Base-by-base conservation (phyloP, 1,284 basidiomycete genomes). In the Moniliella sp. region DNA sequence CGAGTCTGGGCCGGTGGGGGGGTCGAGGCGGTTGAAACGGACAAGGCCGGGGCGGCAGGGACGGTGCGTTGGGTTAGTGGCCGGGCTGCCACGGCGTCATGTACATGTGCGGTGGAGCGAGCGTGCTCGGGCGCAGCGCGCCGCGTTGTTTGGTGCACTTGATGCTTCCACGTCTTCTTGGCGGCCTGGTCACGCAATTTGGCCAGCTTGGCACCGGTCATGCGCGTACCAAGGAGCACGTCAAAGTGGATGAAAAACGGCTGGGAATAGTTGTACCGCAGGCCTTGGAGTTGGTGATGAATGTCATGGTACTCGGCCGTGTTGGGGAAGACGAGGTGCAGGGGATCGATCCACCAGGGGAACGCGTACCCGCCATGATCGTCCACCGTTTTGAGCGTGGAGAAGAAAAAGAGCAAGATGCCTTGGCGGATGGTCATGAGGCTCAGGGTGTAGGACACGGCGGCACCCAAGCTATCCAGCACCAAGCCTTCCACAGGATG, bases 231-330 rank as follows among this genome's bases (percentile, higher is more conserved):
- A 28, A 86, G 67, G 15, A 84, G 53, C 4, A 64, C 62, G 60
- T 54, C 46, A 40, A 52, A 55, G 33, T 54, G 50, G 4, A 51
- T 40, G 38, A 67, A 93, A 67, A 83, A 91, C 2, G 84, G 86
- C 61, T 91, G 88, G 12, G 81, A 72, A 59, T 88, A 99, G 61
- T 97, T 97, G 36, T 74, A 78, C 64, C 93, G 91, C 64, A 94
- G 80, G 2, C 91, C 88, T 47, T 82, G 76, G 36, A 70, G 66
- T 74, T 86, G 55, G 62, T 94, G 88, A 60, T 97, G 88, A 40
- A 97, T 91, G 62, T 94, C 88, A 62, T 94, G 88, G 62, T 93
- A 99, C 61, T 91, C 82, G 2, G 84, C 79, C 56, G 82, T 91
- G 61, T 99, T 99, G n/a, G 70, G 67, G 39, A 77, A 81, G 35